A percentile compares a stretch with the other conserved stretches of the same genome.
These are phyloP conservation scores for Barnettozyma salicaria DNA, from an alignment of 805 yeast species.

Conservation along the genomic window DNA sequence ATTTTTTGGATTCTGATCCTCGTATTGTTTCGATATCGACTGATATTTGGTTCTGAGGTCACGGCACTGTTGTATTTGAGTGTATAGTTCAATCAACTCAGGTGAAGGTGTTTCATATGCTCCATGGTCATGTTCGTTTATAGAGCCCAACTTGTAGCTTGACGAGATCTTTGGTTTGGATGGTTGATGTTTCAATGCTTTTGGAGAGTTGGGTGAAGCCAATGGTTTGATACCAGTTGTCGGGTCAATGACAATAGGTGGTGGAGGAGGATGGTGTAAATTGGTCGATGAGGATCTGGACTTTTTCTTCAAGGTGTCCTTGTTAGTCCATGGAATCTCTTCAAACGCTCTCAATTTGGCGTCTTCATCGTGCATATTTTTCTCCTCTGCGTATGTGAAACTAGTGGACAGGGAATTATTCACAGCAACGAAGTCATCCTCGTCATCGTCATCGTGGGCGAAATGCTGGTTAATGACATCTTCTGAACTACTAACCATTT, in stretches of 20 bases:
- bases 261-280: constrained; percentile 34
- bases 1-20: constrained; percentile 82
- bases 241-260: constrained; percentile 26
- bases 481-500: not conserved
- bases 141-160: constrained; percentile 39
- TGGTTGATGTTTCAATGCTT: constrained; percentile 2
- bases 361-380: constrained; percentile 56
- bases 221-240: constrained; percentile 25
- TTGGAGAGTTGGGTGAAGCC: constrained; percentile 11
- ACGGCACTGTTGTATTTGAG: constrained; percentile 60
- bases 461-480: not conserved
- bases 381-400: constrained; percentile 61
- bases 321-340: constrained; percentile 17
- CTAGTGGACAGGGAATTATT: constrained; percentile 39
- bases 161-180: constrained; percentile 14
- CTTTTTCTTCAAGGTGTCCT: constrained; percentile 29
- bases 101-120: constrained; percentile 57
- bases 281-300: constrained; percentile 34
- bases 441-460: constrained; percentile 10
- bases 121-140: constrained; percentile 44
- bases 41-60: constrained; percentile 74
- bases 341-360: constrained; percentile 58
- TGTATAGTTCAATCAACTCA: constrained; percentile 58
- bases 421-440: constrained; percentile 19
- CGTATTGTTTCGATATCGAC: constrained; percentile 62